These are phyloP conservation scores for Aspergillus pseudoviridinutans DNA, from an alignment of 2,329 filamentous ascomycete genomes.

Conservation along the genomic window DNA sequence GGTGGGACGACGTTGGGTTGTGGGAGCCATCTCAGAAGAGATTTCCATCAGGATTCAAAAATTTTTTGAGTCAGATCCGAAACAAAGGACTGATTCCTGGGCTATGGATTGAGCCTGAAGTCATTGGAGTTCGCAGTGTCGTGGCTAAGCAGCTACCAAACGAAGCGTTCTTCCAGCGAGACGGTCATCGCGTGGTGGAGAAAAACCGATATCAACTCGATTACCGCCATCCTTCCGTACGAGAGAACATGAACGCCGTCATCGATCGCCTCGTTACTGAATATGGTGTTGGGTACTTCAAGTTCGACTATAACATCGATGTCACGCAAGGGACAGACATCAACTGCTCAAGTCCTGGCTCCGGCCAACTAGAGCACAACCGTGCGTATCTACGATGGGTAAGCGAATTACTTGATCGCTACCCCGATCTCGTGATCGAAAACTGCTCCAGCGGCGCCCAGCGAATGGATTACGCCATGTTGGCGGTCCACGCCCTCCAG, in stretches of 20 bases:
- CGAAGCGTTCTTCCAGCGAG: slow-evolving; percentile 31
- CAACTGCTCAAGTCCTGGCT: slow-evolving; percentile 17
- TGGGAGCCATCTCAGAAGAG: slow-evolving; percentile 32
- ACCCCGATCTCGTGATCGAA: slow-evolving; percentile 32
- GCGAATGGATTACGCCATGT: slow-evolving; percentile 36
- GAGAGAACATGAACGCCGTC: slow-evolving; percentile 19
- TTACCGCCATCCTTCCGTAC: slow-evolving; percentile 26
- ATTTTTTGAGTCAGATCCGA: slow-evolving; percentile 22
- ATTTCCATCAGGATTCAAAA: slow-evolving; percentile 30
- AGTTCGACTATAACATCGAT: slow-evolving; percentile 39
- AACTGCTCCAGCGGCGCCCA: slow-evolving; percentile 36
- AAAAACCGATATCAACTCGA: slow-evolving; percentile 34
- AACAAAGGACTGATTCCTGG: slow-evolving; percentile 26
- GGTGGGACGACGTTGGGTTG: slow-evolving; percentile 37
- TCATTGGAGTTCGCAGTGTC: slow-evolving; percentile 29
- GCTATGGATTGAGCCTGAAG: slow-evolving; percentile 36
- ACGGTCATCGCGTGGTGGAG: slow-evolving; percentile 29
- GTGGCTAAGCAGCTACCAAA: slow-evolving; percentile 22
- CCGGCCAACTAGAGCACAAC: slow-evolving; percentile 27
- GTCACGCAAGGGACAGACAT: slow-evolving; percentile 32
- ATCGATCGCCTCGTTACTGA: slow-evolving; percentile 21
- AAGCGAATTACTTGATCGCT: slow-evolving; percentile 19
- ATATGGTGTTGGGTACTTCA: slow-evolving; percentile 33
- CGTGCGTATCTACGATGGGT: slow-evolving; percentile 34
- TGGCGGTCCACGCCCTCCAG: slow-evolving; percentile 29